Conservation (phyloP, 1,139 yeast species). For the Taphrina pruni region DNA sequence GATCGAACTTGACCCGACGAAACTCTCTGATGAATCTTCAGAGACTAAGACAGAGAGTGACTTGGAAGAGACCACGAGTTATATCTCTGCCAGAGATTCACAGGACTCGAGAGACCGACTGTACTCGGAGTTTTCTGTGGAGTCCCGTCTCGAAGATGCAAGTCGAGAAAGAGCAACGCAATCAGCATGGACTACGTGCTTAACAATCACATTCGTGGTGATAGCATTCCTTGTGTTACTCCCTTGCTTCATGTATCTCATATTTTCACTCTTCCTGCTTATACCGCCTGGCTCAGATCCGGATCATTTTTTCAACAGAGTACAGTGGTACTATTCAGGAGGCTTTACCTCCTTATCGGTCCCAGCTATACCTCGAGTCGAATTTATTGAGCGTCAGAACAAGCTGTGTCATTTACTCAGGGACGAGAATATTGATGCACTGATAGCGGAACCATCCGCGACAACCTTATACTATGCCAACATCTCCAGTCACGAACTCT, state of each 20-base stretch:
- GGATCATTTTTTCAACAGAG: too few species aligned
- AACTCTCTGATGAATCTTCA: neutral
- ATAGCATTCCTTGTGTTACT: too few species aligned
- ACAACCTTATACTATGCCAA: slow-evolving; percentile 36
- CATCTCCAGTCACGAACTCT: slow-evolving; percentile 28
- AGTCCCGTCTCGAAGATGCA: too few species aligned
- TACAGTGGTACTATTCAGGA: too few species aligned
- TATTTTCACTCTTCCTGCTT: too few species aligned
- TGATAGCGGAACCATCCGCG: slow-evolving; percentile 38
- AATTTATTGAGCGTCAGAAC: slow-evolving; percentile 23
- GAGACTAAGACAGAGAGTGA: neutral
- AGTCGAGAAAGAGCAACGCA: too few species aligned
- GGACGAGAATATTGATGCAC: slow-evolving; percentile 28
- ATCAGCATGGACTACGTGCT: too few species aligned
- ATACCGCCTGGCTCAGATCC: too few species aligned
- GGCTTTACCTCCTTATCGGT: slow-evolving; percentile 2
- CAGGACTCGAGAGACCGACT: too few species aligned
- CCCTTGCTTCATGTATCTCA: too few species aligned
- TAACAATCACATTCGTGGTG: too few species aligned
- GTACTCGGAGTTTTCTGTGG: too few species aligned
- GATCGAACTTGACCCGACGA: neutral
- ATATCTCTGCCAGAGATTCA: neutral
- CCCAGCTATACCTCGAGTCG: slow-evolving; percentile 25
- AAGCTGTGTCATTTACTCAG: slow-evolving; percentile 22
- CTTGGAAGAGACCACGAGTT: neutral